Base-by-base conservation (phyloP, 1,284 basidiomycete species). In the Pseudozyma hubeiensis region DNA sequence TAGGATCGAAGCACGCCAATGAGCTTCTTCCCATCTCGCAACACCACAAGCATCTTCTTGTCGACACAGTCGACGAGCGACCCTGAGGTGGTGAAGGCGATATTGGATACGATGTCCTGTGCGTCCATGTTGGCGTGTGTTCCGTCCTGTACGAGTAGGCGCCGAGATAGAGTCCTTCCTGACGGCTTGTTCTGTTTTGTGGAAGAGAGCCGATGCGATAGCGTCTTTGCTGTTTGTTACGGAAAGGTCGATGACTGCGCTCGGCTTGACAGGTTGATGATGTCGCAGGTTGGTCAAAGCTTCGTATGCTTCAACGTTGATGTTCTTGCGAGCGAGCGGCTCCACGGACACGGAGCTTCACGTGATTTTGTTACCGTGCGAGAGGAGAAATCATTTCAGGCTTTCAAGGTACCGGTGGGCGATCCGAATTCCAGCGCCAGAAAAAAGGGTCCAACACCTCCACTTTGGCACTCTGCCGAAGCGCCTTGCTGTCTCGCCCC, bases 1-100 rank as follows among this genome's bases (percentile, higher is more conserved):
- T 99, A 99, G 24, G 94, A 97, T 58, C 97, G 88, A 77, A 99
- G 87, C 35, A 99, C 94, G 35, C 97, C 97, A 78, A 97, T 92
- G 45, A 98, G 88, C 86, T 98, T 99, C 80, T 94, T 88, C 53
- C 97, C 97, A 85, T 99, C 97, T 85, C 97, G 89, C 64, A 99
- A 88, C 77, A 98, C 90, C 55, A 98, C 95, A 58, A 99, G 89
- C 89, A 99, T 96, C 90, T 98, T 99, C 88, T 97, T 84, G 61
- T 84, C 82, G 33, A 83, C 79, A 48, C 78, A 78, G 41, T 84
- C 82, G 17, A 83, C 81, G 8, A 84, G 64, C 10, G 82, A 78
- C 41, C 82, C 82, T 7, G 81, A 83, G 46, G 82, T 84, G 5
- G 82, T 84, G 55, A 84, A 84, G 24, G 80, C 78, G 44, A 84